A percentile compares a stretch with the other conserved stretches of the same genome.
Evolutionary conservation across 495 filamentous ascomycete species (phyloP).

Genomic region (Copromyces sp.): DNA sequence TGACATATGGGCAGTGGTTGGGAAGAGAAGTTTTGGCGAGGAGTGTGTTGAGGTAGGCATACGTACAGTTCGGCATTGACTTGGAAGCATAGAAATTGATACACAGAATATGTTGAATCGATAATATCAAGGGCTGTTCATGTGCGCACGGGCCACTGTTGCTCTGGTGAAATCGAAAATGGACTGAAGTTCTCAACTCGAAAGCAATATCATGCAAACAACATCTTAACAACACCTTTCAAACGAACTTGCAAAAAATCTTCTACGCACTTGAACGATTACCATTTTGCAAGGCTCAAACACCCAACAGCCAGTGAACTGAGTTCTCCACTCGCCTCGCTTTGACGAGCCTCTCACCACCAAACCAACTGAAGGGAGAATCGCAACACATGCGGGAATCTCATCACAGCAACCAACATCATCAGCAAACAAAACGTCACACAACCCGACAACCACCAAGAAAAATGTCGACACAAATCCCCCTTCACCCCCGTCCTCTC

Average conservation of each 20-base stretch:
- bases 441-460: not conserved
- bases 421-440: not conserved
- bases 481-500: slow-evolving; percentile 6
- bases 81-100: not conserved
- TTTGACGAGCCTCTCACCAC: not conserved
- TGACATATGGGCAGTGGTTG: not conserved
- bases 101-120: not conserved
- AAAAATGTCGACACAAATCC: slow-evolving; percentile 11
- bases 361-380: not conserved
- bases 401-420: not conserved
- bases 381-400: not conserved
- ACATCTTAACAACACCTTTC: not conserved
- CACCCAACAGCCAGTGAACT: not conserved
- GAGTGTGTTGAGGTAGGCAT: not conserved
- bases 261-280: not conserved
- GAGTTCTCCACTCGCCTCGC: not conserved
- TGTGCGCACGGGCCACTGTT: not conserved
- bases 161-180: not conserved
- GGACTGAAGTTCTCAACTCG: not conserved
- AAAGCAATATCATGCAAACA: not conserved
- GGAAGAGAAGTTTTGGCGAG: not conserved
- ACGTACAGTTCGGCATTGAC: not conserved
- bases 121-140: not conserved
- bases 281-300: not conserved
- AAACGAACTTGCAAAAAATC: not conserved